Base-by-base conservation (phyloP, 108 stramenopile species). In the Fistulifera solaris region DNA sequence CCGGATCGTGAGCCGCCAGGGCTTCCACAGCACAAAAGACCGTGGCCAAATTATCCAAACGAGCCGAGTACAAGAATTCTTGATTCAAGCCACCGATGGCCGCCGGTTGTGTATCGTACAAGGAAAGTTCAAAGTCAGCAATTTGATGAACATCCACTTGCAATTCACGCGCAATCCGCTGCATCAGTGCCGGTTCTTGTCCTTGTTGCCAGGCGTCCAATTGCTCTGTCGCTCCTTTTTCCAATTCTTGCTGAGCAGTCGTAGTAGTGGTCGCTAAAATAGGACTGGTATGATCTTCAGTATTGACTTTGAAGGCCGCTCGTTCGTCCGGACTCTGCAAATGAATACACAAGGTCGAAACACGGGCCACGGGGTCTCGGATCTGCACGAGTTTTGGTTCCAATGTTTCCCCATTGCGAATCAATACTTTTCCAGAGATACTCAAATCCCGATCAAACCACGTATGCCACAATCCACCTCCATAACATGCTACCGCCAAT, bases 21-120 rank as follows among this genome's bases (percentile, higher is more conserved):
- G 78, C 66, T 58, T 86, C 80, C 19, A 80, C 72, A 27, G 80
- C 77, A 45, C 70, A 73, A 70, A 85, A 94, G 39, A 85, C 84
- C 0, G 92, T 89, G 11, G 83, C 92, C 68, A 93, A 72, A 66
- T 98, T 96, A 69, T 98, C 96, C 31, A 98, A 63, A 14, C 96
- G 75, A 13, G 89, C 94, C 56, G 93, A 81, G 60, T 91, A 74
- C 27, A 98, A 62, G 63, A 98, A 94, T 65, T 98, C 96, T 48
- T 77, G 68, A 52, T 70, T 61, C 26, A 94, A 84, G 0, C 96
- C 96, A 48, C 94, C 95, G 31, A 96, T 54, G 28, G 75, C 58
- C 6, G 93, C 88, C 21, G 89, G 81, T 83, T 98, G 96, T 28
- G 83, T 82, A 69, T 98, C 96, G 63, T 89, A 96, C 10, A 96